Conservation (phyloP, 2,329 filamentous ascomycete genomes). For the Phaeosphaeria sp. region DNA sequence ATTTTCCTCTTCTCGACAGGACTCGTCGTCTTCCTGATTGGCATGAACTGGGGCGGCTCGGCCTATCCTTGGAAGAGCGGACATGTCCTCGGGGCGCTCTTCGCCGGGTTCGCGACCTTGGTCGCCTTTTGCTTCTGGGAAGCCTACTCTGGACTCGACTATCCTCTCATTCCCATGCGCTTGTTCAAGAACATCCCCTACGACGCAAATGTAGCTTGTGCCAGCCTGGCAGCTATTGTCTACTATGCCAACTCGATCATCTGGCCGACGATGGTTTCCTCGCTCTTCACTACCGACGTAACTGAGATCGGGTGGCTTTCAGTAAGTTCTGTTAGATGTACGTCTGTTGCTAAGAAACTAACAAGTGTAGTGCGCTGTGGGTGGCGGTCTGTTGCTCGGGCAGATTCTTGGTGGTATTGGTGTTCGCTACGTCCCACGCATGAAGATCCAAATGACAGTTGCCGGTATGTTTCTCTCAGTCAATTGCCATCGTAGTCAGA, state of each 20-base stretch:
- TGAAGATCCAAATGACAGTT: constrained; percentile 43
- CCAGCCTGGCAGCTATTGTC: constrained; percentile 41
- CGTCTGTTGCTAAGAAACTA: constrained; percentile 1
- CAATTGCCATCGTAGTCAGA: background rate
- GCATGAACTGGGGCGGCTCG: constrained; percentile 53
- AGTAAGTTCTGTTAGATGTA: constrained; percentile 12
- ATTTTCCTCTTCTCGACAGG: constrained; percentile 56
- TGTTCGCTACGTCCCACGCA: constrained; percentile 35
- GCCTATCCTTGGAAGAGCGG: constrained; percentile 45
- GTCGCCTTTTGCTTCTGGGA: constrained; percentile 43
- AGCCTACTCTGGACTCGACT: constrained; percentile 36
- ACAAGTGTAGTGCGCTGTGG: constrained; percentile 33
- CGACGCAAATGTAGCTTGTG: constrained; percentile 42
- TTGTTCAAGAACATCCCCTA: constrained; percentile 45
- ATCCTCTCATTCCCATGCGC: constrained; percentile 47
- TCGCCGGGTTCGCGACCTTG: constrained; percentile 40
- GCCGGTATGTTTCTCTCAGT: constrained; percentile 6
- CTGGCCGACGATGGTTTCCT: constrained; percentile 40
- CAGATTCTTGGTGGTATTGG: constrained; percentile 41
- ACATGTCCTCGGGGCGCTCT: constrained; percentile 44
- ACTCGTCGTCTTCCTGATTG: constrained; percentile 56
- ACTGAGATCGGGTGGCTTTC: constrained; percentile 41
- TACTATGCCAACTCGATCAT: constrained; percentile 44
- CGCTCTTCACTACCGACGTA: constrained; percentile 36
- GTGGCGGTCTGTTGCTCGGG: constrained; percentile 39